Base-by-base conservation (phyloP, 2,329 filamentous ascomycete species). In the Xylariaceae sp. region DNA sequence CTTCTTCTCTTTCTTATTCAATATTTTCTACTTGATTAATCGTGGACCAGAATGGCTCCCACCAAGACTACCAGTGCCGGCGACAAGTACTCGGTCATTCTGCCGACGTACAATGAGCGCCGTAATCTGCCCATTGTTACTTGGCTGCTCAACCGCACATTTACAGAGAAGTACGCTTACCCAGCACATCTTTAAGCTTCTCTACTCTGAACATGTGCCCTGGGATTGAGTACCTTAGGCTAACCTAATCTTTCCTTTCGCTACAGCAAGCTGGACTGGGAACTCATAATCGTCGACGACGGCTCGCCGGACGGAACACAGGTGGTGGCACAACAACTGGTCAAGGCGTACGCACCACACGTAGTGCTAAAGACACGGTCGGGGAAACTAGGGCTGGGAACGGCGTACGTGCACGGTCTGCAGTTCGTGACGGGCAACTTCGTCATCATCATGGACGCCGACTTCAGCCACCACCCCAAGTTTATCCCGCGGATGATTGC, bases 401-500 rank as follows among this genome's bases (percentile, higher is more conserved):
- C 93, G 2, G 93, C 93, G 42, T 97, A 97, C 77, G 91, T 97
- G 32, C 92, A 97, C 75, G 93, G 93, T 46, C 82, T 99, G 56
- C 85, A 96, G 73, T 97, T 89, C 71, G 88, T 83, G 20, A 92
- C 86, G 18, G 94, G 94, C 67, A 97, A 95, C 82, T 97, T 86
- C 70, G 91, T 99, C 71, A 91, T 99, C 80, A 99, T 99, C 82
- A 99, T 99, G 94, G 94, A 99, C 79, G 94, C 95, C 75, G 94
- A 99, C 77, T 99, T 99, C 82, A 91, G 86, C 66, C 94, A 99
- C 79, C 94, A 99, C 81, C 94, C 94, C 70, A 99, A 97, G 78
- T 99, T 97, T 83, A 96, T 99, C 75, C 87, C 92, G 48, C 81
- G 87, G 70, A 97, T 99, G 91, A 91, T 99, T 67, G 82, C 82